Evolutionary conservation across 2,329 filamentous ascomycete species (phyloP).

Genomic region (Colletotrichum camelliae): DNA sequence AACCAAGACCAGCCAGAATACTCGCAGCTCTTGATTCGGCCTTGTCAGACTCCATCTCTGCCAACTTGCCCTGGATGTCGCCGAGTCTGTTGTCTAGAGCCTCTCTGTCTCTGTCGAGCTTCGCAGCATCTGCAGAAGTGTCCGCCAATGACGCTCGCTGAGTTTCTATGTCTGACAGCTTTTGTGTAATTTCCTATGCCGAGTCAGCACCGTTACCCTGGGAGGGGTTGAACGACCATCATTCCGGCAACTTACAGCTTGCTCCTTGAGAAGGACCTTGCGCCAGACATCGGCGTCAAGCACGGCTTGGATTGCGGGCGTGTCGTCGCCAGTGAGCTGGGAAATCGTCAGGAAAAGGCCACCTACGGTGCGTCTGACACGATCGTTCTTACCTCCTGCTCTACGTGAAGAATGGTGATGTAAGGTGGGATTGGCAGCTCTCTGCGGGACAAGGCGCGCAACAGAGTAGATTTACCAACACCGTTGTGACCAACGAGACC

Average conservation of each 20-base stretch:
- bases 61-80: conserved; percentile 88
- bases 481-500: conserved; percentile 99
- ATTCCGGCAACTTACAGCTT: conserved; percentile 68
- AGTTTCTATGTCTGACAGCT: conserved; percentile 77
- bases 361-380: not conserved
- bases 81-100: conserved; percentile 88
- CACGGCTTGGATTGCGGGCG: conserved; percentile 91
- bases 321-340: conserved; percentile 93
- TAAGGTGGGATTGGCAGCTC: conserved; percentile 95
- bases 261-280: conserved; percentile 90
- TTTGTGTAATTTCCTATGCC: conserved; percentile 74
- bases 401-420: conserved; percentile 98
- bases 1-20: conserved; percentile 95
- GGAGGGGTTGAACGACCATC: not conserved
- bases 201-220: conserved; percentile 36
- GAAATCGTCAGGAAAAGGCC: not conserved
- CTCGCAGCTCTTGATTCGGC: conserved; percentile 94
- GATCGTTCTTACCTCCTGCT: conserved; percentile 77
- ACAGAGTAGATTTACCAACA: conserved; percentile 96
- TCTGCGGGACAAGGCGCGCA: conserved; percentile 89
- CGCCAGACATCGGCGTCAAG: conserved; percentile 98
- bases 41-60: conserved; percentile 99
- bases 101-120: conserved; percentile 85
- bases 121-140: conserved; percentile 86
- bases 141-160: conserved; percentile 84